Conservation (phyloP, 225 moss, liverwort and hornwort species). For the Lunularia cruciata region DNA sequence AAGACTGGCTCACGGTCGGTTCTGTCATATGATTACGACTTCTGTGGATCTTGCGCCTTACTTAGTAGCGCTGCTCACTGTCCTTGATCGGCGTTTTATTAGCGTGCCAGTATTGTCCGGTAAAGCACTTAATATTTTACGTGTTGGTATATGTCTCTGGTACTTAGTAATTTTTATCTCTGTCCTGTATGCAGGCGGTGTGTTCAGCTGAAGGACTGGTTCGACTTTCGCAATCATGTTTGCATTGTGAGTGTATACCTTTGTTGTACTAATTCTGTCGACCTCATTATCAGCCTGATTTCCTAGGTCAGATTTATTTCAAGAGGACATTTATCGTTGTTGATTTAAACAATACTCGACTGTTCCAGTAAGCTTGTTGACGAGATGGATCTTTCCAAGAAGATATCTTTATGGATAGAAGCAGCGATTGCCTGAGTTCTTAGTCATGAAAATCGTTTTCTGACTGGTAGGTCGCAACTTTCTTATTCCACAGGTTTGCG, state of each 20-base stretch:
- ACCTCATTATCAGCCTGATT: too few relatives aligned
- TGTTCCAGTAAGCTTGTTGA: too few relatives aligned
- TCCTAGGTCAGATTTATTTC: too few relatives aligned
- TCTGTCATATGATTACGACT: constrained; percentile 47
- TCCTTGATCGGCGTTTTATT: constrained; percentile 44
- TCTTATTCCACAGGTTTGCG: constrained; percentile 80
- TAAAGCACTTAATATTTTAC: constrained; percentile 22
- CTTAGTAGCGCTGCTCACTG: constrained; percentile 44
- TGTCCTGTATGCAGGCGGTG: constrained; percentile 69
- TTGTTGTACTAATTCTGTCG: too few relatives aligned
- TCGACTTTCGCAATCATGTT: constrained; percentile 95
- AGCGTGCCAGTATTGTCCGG: constrained; percentile 34
- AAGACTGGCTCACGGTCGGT: constrained; percentile 97
- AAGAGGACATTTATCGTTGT: too few relatives aligned
- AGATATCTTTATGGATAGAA: too few relatives aligned
- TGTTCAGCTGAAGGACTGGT: constrained; percentile 95
- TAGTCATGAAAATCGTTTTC: too few relatives aligned
- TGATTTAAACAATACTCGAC: too few relatives aligned
- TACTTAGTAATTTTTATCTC: background rate
- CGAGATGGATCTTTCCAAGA: too few relatives aligned
- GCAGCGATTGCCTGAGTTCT: too few relatives aligned
- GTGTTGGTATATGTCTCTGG: background rate
- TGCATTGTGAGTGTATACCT: constrained; percentile 67
- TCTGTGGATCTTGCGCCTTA: constrained; percentile 45
- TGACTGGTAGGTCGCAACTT: too few relatives aligned